Conservation (phyloP, 768 basidiomycete genomes). For the Tephrocybe sp. region DNA sequence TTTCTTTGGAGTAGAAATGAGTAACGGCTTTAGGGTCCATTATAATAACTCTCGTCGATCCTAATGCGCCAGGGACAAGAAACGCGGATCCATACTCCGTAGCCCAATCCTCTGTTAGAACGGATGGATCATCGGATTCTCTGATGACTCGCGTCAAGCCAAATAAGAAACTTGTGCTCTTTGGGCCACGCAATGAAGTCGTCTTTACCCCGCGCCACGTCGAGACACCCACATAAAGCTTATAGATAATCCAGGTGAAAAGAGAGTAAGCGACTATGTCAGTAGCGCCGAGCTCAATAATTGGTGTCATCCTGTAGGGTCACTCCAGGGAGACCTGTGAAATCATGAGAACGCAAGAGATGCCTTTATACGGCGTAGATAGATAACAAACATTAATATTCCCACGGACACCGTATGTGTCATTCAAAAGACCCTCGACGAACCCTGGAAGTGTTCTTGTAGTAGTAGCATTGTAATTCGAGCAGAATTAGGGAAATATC, state of each 20-base stretch:
- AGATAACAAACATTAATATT: background rate
- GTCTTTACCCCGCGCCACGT: conserved; percentile 12
- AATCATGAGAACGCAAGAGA: too few relatives aligned
- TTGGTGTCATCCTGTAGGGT: conserved; percentile 2
- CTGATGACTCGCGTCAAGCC: conserved; percentile 33
- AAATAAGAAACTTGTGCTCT: conserved; percentile 38
- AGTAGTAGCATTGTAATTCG: too few relatives aligned
- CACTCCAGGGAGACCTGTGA: background rate
- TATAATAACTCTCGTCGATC: conserved; percentile 33
- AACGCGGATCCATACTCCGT: conserved; percentile 48
- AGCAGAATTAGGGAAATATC: too few relatives aligned
- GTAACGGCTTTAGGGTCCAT: conserved; percentile 51
- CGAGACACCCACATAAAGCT: background rate
- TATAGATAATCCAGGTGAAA: conserved; percentile 5
- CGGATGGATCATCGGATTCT: conserved; percentile 27
- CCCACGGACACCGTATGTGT: background rate
- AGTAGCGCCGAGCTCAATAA: conserved; percentile 4
- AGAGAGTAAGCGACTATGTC: conserved; percentile 10
- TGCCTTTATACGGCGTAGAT: too few relatives aligned
- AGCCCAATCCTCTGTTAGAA: conserved; percentile 47
- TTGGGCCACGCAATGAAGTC: conserved; percentile 44
- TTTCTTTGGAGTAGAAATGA: conserved; percentile 51
- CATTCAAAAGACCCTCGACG: too few relatives aligned
- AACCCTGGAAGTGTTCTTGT: too few relatives aligned
- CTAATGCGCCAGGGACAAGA: conserved; percentile 36